Evolutionary conservation across 495 filamentous ascomycete genomes (phyloP).

Genomic region (Xylaria telfairii): DNA sequence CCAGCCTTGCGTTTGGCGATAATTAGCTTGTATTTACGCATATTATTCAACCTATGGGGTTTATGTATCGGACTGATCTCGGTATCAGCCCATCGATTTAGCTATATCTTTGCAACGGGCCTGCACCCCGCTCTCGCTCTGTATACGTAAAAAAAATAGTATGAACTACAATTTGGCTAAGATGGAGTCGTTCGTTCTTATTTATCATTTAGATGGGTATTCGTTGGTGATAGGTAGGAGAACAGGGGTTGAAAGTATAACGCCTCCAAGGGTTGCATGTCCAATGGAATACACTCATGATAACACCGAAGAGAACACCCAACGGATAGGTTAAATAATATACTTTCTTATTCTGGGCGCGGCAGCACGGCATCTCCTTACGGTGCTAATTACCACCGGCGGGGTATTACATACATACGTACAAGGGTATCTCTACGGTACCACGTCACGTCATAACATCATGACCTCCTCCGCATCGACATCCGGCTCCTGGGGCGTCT

Average conservation of each 20-base stretch:
- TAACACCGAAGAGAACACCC: background rate
- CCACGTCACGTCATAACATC: conserved; percentile 36
- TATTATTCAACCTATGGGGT: background rate
- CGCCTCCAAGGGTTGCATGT: background rate
- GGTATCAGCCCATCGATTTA: background rate
- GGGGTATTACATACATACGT: conserved; percentile 12
- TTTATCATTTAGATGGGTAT: background rate
- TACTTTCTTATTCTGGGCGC: background rate
- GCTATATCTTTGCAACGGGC: background rate
- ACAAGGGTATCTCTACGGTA: conserved; percentile 20
- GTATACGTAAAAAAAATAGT: background rate
- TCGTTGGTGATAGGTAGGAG: background rate
- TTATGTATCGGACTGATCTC: background rate
- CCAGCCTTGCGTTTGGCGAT: background rate
- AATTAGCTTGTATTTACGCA: background rate
- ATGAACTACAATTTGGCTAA: background rate
- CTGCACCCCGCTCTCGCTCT: background rate
- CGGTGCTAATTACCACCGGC: background rate
- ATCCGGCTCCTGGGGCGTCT: conserved; percentile 19
- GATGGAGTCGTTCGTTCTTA: background rate
- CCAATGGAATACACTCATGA: background rate
- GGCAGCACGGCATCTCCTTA: background rate
- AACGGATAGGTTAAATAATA: background rate
- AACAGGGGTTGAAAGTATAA: background rate
- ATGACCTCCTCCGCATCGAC: conserved; percentile 38